Evolutionary conservation across 2,329 filamentous ascomycete species (phyloP), one percentile per base, ranked within the genome.

Genomic region (Thelonectria rubi): DNA sequence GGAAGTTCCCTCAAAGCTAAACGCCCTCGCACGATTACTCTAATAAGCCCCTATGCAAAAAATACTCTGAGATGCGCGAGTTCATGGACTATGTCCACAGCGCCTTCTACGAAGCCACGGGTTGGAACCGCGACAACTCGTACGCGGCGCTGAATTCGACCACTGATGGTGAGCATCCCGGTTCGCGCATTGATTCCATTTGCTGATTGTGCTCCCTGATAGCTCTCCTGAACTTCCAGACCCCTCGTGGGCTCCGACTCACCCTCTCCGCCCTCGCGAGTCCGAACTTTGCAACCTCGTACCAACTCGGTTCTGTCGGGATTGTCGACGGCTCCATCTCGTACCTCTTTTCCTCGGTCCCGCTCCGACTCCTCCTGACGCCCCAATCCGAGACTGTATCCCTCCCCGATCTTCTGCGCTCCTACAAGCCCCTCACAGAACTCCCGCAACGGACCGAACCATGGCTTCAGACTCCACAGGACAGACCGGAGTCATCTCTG

Each of bases 1-100:
- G 26, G 26, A 30, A 30, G 26, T 30, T 8, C 26, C 26, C n/a
- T n/a, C 26, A 30, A 30, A 30, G 26, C 10, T 30, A 30, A 30
- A 30, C 26, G 26, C 26, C 26, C 7, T 30, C 26, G 8, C 9
- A 37, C 34, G 8, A 15, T 37, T 15, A 37, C 7, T 37, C 34
- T 6, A 6, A 15, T 10, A 37, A 37, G 34, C 34, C 11, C 34
- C 6, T 65, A 76, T 75, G 74, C 65, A 54, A 64, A 74, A 58
- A 47, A 58, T 53, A 60, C 64, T 67, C 64, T 73, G 73, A 80
- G 55, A 97, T 97, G 94, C 89, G 95, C 81, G 91, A 94, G 80
- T 97, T 97, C 82, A 97, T 97, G 92, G 93, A 97, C 80, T 94
- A 96, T 82, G 90, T 97, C 81, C 93, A 97, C 80, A 86, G 91